Base-by-base conservation (phyloP, 495 filamentous ascomycete species). In the Penicillium angulare region DNA sequence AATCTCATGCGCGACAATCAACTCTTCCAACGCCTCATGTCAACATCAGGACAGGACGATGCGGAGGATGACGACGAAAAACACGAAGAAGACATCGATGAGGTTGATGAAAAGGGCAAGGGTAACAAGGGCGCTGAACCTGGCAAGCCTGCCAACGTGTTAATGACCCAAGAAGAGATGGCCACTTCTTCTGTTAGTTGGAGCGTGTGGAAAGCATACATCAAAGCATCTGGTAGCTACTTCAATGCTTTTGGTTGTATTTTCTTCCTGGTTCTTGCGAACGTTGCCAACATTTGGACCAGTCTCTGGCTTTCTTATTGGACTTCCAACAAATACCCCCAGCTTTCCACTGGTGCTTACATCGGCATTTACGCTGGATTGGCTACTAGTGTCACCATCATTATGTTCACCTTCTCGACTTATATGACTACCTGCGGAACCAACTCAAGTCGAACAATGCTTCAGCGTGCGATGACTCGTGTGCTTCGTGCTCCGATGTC, bases 161-260 rank as follows among this genome's bases (percentile, higher is more conserved):
- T 98, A 40, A 98, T 98, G 93, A 90, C 95, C 59, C 77, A 85
- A 21, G 92, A 98, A 72, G 92, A 98, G 57, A 78, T 87, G 44
- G 88, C 89, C 0, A 81, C 88, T 15, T 75, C 84, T n/a, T 88
- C 85, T 39, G 90, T 97, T 0, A 79, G 87, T 0, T 95, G 88
- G 90, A 78, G 73, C 10, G 87, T 96, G 3, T 97, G 92, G 74
- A 67, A 71, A 34, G 83, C 87, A 0, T 97, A 97, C 59, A 78
- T 96, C 55, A 69, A 69, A 48, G 90, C 92, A 2, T 89, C 89
- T 1, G 92, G 92, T 6, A 82, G 78, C 33, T 74, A 89, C n/a
- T 69, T 88, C 44, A 86, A 90, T 39, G 82, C 77, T 0, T 73
- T 88, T 0, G 33, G 86, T 6, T 72, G 95, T 3, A 13, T 96